Percentiles rank a stretch among this genome's conserved stretches.
phyloP scores from a whole-genome alignment of 495 filamentous ascomycete species.

The Daldinia grandis region DNA sequence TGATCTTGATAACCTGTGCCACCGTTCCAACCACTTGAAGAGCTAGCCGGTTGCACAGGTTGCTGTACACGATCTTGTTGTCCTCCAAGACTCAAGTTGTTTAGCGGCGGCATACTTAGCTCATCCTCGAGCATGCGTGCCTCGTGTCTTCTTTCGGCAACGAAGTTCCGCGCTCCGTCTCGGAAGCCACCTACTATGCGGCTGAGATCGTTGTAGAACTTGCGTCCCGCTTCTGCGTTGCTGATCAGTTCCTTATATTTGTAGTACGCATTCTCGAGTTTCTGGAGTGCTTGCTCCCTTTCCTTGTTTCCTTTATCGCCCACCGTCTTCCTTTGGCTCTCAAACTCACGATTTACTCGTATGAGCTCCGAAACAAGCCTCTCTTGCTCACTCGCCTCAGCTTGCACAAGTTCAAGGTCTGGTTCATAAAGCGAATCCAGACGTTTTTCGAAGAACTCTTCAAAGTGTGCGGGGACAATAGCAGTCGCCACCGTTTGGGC shows the following conservation, averaged over 20 bases:
- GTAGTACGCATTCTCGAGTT: conserved; percentile 88
- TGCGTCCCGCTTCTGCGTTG: conserved; percentile 86
- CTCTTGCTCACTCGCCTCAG: conserved; percentile 81
- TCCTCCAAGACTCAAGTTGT: conserved; percentile 51
- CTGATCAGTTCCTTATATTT: conserved; percentile 94
- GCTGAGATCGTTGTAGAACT: conserved; percentile 96
- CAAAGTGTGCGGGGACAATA: conserved; percentile 87
- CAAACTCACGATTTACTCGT: conserved; percentile 81
- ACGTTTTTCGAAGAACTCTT: conserved; percentile 85
- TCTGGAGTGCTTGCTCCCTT: conserved; percentile 85
- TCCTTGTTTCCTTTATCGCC: conserved; percentile 80
- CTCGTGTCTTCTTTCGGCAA: conserved; percentile 80
- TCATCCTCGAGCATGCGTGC: conserved; percentile 77
- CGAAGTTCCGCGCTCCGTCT: conserved; percentile 80
- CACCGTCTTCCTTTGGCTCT: conserved; percentile 65
- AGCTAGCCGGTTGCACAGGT: background rate
- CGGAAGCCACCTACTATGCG: conserved; percentile 78
- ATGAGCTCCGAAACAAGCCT: conserved; percentile 70
- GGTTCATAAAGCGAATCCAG: conserved; percentile 77
- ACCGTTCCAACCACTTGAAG: conserved; percentile 10
- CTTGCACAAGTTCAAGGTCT: conserved; percentile 71
- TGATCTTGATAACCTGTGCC: conserved; percentile 20
- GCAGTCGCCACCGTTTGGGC: conserved; percentile 79
- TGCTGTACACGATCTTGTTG: conserved; percentile 28
- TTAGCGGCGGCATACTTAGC: conserved; percentile 59